Conservation (phyloP, 208 protist genomes). For the Leishmania major region DNA sequence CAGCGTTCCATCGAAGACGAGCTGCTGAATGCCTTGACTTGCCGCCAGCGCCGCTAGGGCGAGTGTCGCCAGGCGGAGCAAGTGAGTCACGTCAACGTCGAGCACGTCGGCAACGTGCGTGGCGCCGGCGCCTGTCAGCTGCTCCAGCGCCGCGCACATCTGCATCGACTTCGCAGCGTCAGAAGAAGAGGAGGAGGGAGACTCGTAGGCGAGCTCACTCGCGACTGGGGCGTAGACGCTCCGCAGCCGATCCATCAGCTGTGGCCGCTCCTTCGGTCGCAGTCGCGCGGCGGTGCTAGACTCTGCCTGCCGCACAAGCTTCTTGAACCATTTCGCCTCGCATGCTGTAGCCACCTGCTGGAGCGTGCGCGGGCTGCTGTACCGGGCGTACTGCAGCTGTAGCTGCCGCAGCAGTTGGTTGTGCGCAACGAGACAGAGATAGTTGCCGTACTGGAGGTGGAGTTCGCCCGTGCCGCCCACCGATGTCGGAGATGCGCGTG, state of each 20-base stretch:
- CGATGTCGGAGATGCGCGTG: neutral
- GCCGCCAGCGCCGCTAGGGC: constrained; percentile 31
- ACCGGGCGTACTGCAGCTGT: constrained; percentile 30
- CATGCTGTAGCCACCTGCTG: constrained; percentile 3
- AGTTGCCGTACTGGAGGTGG: constrained; percentile 28
- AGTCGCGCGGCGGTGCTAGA: constrained; percentile 21
- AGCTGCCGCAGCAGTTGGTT: constrained; percentile 16
- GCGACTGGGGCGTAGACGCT: constrained; percentile 15
- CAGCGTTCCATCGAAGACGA: constrained; percentile 34
- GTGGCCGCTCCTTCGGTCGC: constrained; percentile 23
- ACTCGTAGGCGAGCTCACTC: constrained; percentile 21
- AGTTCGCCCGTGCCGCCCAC: neutral
- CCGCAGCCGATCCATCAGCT: constrained; percentile 21
- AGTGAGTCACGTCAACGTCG: constrained; percentile 35
- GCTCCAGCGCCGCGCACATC: constrained; percentile 6
- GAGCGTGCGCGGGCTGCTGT: constrained; percentile 4
- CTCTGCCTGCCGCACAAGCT: constrained; percentile 19
- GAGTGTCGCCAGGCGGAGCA: constrained; percentile 34
- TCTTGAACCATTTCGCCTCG: constrained; percentile 34
- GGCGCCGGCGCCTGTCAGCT: constrained; percentile 15
- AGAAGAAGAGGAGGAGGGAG: neutral
- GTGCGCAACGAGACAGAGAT: constrained; percentile 14
- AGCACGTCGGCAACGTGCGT: constrained; percentile 29
- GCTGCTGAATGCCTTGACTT: constrained; percentile 34
- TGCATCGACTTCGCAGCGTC: neutral